phyloP scores from a whole-genome alignment of 2,329 filamentous ascomycete species.

The Talaromyces sp. region DNA sequence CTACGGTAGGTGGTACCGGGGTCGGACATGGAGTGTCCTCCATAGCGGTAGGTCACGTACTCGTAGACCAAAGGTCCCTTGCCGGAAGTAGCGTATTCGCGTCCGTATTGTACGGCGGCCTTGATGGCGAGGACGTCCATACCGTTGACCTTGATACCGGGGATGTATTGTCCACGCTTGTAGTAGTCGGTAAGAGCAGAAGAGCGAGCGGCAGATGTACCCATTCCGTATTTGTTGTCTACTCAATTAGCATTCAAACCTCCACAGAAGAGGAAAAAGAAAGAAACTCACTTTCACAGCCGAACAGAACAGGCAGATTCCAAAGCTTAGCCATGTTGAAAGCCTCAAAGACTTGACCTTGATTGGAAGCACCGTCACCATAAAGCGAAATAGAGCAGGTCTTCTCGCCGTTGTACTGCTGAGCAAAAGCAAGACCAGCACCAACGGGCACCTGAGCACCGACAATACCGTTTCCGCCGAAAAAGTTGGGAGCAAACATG shows the following conservation, averaged over 20 bases:
- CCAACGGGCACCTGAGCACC: constrained; percentile 97
- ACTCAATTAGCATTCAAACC: not conserved
- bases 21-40: constrained; percentile 99
- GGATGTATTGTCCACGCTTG: constrained; percentile 99
- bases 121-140: constrained; percentile 99
- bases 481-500: constrained; percentile 98
- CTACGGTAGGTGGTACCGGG: constrained; percentile 98
- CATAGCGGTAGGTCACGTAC: constrained; percentile 99
- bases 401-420: constrained; percentile 86
- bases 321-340: constrained; percentile 99
- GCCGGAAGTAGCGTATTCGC: constrained; percentile 74
- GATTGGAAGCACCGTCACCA: constrained; percentile 97
- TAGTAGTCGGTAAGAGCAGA: constrained; percentile 99
- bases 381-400: constrained; percentile 86
- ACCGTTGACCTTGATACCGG: constrained; percentile 97
- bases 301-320: constrained; percentile 92
- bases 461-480: constrained; percentile 98
- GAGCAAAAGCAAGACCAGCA: constrained; percentile 91
- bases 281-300: constrained; percentile 81
- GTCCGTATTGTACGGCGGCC: constrained; percentile 89
- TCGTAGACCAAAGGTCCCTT: constrained; percentile 95
- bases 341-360: constrained; percentile 98
- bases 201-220: constrained; percentile 88
- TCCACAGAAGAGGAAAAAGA: not conserved
- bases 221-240: constrained; percentile 99